Base-by-base conservation (phyloP, 2,329 filamentous ascomycete species). In the Chalaropsis thielavioides region DNA sequence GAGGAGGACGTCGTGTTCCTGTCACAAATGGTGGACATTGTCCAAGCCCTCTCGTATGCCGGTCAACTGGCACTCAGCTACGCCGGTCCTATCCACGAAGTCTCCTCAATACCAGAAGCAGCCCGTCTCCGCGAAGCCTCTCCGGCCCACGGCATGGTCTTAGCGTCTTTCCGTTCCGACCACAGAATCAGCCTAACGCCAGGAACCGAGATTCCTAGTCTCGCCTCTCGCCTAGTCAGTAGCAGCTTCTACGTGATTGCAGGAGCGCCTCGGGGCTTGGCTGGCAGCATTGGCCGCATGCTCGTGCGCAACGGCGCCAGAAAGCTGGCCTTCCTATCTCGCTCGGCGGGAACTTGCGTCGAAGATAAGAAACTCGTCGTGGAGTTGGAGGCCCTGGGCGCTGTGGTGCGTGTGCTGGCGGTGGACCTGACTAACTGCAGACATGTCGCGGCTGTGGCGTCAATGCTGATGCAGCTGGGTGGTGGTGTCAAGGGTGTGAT, bases 211-310 rank as follows among this genome's bases (percentile, higher is more conserved):
- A 46, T 61, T 69, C 0, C 70, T 77, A 5, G 51, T 66, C 0
- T 72, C 75, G 2, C 69, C 66, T 4, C 69, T 79, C 17, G 19
- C 24, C 17, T 62, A 13, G 31, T 22, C 2, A 64, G 69, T 1
- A 71, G 75, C 6, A 75, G 72, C 0, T 79, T 80, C 0, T 86
- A 85, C 65, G 69, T 85, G 1, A 71, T 86, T 2, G 76, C 77
- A 3, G 83, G 83, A 17, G 81, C 82, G 0, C 75, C 83, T 0
- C 81, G 82, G 17, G 83, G 83, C 11, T 74, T 86, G 0, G 83
- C 83, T 0, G 75, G 76, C 41, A 79, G 76, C 68, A 78, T 85
- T 44, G 78, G 81, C 1, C 73, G 76, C 63, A 75, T 81, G 64
- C 74, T 86, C 64, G 73, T 75, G n/a, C 69, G 71, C 3, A 76